Base-by-base conservation (phyloP, 2,329 filamentous ascomycete genomes). In the Calonectria pteridis region DNA sequence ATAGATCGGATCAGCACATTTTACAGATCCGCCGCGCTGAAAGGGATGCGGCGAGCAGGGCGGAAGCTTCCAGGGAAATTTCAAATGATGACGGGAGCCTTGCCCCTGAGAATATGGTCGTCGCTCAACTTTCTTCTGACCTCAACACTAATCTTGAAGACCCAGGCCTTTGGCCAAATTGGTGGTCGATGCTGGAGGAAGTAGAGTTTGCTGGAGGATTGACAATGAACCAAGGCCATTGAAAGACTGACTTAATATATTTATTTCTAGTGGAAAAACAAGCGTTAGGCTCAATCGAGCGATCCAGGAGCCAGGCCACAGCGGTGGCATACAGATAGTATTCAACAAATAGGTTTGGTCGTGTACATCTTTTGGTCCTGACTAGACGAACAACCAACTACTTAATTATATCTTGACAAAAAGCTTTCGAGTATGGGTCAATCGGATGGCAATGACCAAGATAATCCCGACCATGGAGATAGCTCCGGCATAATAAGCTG, bases 141-240 rank as follows among this genome's bases (percentile, higher is more conserved):
- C 13, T 68, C 3, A 53, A 67, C 9, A 58, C 29, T 1, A 51
- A 35, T 20, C 46, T 49, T 5, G 70, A 72, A 10, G 65, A 72
- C 18, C 70, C 66, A 6, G 65, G 70, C 11, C 73, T 77, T 0
- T 79, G 78, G 63, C 77, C 77, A 4, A 79, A 79, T 35, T 79
- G 77, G 77, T 79, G 77, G 77, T 79, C 77, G 1, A 79, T 79
- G 77, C 66, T 79, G 13, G 77, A 79, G n/a, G 77, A 79, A 2
- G 77, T 78, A 7, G 77, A 79, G 13, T 79, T 79, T 73, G 58
- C 76, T 5, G 70, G 58, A n/a, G 70, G 46, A 18, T 49, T 72
- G 28, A 40, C 29, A 14, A 37, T 18, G 53, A 67, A 14, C 31
- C n/a, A 28, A 62, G 16, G 23, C 14, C 9, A 20, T 14, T n/a